Percentiles rank a stretch among this genome's conserved stretches.
Conservation (phyloP, 805 yeast species). For the Ogataea naganishii region DNA sequence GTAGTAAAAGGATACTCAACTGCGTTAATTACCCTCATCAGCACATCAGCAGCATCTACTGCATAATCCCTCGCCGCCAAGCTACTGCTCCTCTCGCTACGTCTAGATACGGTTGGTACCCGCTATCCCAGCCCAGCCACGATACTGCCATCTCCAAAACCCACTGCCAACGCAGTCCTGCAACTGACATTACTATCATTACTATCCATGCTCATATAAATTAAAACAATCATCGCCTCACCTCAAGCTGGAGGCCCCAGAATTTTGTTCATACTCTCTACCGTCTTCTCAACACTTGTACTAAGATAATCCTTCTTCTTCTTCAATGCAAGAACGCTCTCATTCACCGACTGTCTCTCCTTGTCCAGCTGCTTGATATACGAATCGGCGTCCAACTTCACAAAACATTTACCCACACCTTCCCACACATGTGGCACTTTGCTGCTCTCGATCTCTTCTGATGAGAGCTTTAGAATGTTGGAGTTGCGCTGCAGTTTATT, state of each 20-base stretch:
- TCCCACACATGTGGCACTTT: constrained; percentile 61
- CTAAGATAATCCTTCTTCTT: constrained; percentile 68
- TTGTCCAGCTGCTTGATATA: constrained; percentile 40
- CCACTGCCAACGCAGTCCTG: too few species aligned
- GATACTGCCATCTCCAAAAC: too few species aligned
- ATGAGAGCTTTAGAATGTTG: constrained; percentile 47
- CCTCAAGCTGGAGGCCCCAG: constrained; percentile 4
- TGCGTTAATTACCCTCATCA: too few species aligned
- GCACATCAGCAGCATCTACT: too few species aligned
- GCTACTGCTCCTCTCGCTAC: too few species aligned
- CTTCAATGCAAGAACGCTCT: constrained; percentile 47
- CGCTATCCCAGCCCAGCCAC: too few species aligned
- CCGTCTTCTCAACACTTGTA: constrained; percentile 69
- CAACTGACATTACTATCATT: too few species aligned
- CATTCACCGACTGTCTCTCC: constrained; percentile 48
- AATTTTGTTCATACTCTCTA: constrained; percentile 50
- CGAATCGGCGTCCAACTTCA: constrained; percentile 32
- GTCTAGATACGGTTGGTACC: too few species aligned
- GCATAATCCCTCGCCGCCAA: too few species aligned
- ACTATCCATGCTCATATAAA: background rate
- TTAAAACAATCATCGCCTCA: background rate
- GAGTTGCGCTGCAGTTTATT: constrained; percentile 39
- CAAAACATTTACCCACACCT: constrained; percentile 74
- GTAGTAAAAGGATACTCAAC: too few species aligned
- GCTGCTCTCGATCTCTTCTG: constrained; percentile 39